Base-by-base conservation (phyloP, 768 basidiomycete species). In the Postia placenta region DNA sequence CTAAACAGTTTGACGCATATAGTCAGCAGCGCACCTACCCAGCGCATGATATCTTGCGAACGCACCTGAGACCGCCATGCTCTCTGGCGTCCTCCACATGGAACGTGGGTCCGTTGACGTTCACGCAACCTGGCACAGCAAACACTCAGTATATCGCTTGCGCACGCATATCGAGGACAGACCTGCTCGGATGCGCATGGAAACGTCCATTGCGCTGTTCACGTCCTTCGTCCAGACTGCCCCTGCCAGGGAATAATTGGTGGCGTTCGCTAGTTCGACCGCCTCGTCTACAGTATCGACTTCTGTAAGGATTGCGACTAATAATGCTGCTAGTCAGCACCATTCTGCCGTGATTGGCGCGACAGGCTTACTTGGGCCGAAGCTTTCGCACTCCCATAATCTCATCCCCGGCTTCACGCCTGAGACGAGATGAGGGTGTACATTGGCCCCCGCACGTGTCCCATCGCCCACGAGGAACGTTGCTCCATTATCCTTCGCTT, bases 311-410 rank as follows among this genome's bases (percentile, higher is more conserved):
- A 66, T 68, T 4, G 77, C 60, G 0, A 79, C 75, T 72, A 58
- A 12, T n/a, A n/a, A n/a, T n/a, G n/a, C n/a, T n/a, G n/a, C n/a
- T 20, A 6, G 37, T 39, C 6, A 20, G n/a, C 22, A n/a, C n/a
- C n/a, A 5, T n/a, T 39, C n/a, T n/a, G n/a, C n/a, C n/a, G n/a
- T n/a, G n/a, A n/a, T n/a, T n/a, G n/a, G n/a, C 45, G 19, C 30
- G 11, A 36, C 45, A 20, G 30, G 19, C 17, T 36, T 47, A 76
- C 78, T 76, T 42, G 79, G 83, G 1, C 80, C 81, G 60, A 85
- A 85, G 0, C 74, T 74, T 62, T 87, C 85, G 24, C 69, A 58
- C 19, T 79, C 69, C 79, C 79, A 83, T 12, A 78, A 47, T 22
- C 66, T 57, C 69, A 77, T 80, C 6, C 71, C 78, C 0, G 70